These are phyloP conservation scores for Boletus smithii DNA, from an alignment of 1,284 basidiomycete genomes.

Conservation along the genomic window DNA sequence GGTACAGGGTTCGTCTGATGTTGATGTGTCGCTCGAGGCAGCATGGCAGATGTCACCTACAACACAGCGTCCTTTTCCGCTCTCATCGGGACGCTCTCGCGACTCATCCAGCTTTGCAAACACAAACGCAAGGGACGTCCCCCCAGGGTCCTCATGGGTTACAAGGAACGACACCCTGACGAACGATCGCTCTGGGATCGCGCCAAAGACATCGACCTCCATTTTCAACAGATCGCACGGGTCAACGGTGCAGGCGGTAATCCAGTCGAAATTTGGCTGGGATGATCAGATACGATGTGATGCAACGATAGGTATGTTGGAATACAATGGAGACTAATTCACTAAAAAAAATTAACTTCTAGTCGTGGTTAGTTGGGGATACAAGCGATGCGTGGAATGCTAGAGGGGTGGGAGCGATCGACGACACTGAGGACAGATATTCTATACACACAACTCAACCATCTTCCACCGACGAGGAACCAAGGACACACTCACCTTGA, in stretches of 20 bases:
- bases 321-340: slow-evolving; percentile 11
- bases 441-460: slow-evolving; percentile 41
- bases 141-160: slow-evolving; percentile 67
- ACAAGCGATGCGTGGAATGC: background rate
- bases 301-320: slow-evolving; percentile 6
- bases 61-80: slow-evolving; percentile 80
- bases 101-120: slow-evolving; percentile 38
- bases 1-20: background rate
- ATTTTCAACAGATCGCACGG: slow-evolving; percentile 53
- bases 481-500: slow-evolving; percentile 61
- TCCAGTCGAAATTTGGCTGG: slow-evolving; percentile 74
- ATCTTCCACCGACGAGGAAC: background rate
- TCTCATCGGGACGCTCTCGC: slow-evolving; percentile 53
- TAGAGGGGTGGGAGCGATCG: slow-evolving; percentile 74
- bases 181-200: slow-evolving; percentile 73
- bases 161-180: slow-evolving; percentile 75
- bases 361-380: background rate
- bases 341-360: no score
- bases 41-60: slow-evolving; percentile 89
- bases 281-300: slow-evolving; percentile 15
- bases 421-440: slow-evolving; percentile 86
- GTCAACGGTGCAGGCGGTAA: slow-evolving; percentile 53
- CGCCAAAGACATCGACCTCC: slow-evolving; percentile 48
- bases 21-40: slow-evolving; percentile 27
- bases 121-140: slow-evolving; percentile 15